Evolutionary conservation across 768 basidiomycete species (phyloP).

Genomic region (Trametes meyenii): DNA sequence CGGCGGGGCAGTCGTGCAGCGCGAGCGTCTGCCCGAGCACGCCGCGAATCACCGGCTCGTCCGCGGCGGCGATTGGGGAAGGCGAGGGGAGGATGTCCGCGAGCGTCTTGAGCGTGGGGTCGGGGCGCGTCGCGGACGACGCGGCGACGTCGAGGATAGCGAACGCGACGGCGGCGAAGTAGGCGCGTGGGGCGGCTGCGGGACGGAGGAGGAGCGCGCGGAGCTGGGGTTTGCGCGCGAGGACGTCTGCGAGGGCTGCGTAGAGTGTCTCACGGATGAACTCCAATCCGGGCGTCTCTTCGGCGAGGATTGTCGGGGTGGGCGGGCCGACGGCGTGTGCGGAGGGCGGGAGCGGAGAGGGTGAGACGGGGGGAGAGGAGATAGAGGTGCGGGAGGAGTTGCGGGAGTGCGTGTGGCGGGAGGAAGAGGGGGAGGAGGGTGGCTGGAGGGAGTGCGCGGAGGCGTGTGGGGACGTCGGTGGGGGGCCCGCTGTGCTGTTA

Average conservation of each 20-base stretch:
- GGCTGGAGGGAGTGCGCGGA: constrained; percentile 26
- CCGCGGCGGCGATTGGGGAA: constrained; percentile 44
- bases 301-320: constrained; percentile 38
- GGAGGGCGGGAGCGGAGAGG: constrained; percentile 20
- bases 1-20: constrained; percentile 59
- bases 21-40: constrained; percentile 62
- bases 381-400: constrained; percentile 26
- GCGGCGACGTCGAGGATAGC: constrained; percentile 74
- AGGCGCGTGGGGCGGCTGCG: constrained; percentile 71
- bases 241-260: constrained; percentile 72
- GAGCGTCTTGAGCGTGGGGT: constrained; percentile 27
- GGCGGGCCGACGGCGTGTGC: constrained; percentile 24
- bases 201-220: constrained; percentile 60
- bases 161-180: constrained; percentile 74
- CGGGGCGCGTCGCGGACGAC: constrained; percentile 50
- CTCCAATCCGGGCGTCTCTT: constrained; percentile 61
- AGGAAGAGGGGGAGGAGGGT: constrained; percentile 13
- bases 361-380: constrained; percentile 34
- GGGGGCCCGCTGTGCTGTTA: background rate
- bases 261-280: constrained; percentile 88
- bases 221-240: constrained; percentile 58
- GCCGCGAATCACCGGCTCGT: constrained; percentile 39
- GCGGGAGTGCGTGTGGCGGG: constrained; percentile 5
- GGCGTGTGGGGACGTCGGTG: constrained; percentile 30
- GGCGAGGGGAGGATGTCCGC: constrained; percentile 15